phyloP scores from a whole-genome alignment of 148 eudicot species.

The Vaccinium darrowii region DNA sequence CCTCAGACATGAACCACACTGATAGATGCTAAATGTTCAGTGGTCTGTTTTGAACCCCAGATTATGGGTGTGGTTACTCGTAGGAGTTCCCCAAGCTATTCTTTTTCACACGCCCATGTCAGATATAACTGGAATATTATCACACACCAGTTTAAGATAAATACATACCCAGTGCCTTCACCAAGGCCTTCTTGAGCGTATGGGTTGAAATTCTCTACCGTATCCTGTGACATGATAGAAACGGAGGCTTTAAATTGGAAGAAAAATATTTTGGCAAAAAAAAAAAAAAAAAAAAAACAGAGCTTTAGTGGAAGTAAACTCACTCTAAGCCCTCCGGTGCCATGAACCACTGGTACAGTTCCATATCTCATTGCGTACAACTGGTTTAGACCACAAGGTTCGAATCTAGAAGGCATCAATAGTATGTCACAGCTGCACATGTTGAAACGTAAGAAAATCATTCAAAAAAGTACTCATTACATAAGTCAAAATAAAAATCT shows the following conservation, averaged over 20 bases:
- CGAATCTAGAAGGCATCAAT: conserved; percentile 98
- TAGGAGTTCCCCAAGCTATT: neutral
- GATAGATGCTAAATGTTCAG: neutral
- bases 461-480: neutral
- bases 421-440: conserved; percentile 85
- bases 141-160: neutral
- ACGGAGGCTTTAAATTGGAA: neutral
- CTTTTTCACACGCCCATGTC: neutral
- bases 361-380: conserved; percentile 99
- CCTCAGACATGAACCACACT: neutral
- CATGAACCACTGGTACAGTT: conserved; percentile 87
- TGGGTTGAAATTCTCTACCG: conserved; percentile 85
- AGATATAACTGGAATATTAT: neutral
- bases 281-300: neutral
- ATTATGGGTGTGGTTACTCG: neutral
- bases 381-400: conserved; percentile 97
- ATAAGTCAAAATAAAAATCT: neutral
- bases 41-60: conserved; percentile 8
- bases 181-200: conserved; percentile 69
- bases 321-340: conserved; percentile 93
- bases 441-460: conserved; percentile 12
- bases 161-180: conserved; percentile 87
- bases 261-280: neutral
- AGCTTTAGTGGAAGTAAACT: conserved; percentile 21
- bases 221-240: conserved; percentile 53